Evolutionary conservation across 2,329 filamentous ascomycete species (phyloP).

Genomic region (Xylaria hypoxylon): DNA sequence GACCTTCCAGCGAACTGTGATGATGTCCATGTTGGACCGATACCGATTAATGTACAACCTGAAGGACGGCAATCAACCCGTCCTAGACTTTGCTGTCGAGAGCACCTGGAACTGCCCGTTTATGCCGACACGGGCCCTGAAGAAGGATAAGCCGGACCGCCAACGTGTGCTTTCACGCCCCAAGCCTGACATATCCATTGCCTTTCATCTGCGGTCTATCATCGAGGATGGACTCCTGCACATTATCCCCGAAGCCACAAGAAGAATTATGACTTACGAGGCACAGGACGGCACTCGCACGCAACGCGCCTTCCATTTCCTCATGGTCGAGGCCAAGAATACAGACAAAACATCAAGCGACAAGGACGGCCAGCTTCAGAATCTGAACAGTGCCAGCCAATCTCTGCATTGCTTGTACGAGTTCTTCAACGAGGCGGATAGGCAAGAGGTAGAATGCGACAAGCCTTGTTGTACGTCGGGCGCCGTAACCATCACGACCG

Average conservation of each 20-base stretch:
- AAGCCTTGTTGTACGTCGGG: slow-evolving; percentile 16
- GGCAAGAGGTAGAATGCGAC: slow-evolving; percentile 11
- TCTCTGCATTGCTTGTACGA: slow-evolving; percentile 22
- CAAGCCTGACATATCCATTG: slow-evolving; percentile 12
- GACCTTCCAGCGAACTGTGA: slow-evolving; percentile 20
- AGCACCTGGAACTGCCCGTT: slow-evolving; percentile 13
- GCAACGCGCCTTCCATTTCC: slow-evolving; percentile 20
- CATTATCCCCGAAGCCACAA: slow-evolving; percentile 15
- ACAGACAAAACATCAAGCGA: background rate
- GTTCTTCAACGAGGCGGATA: slow-evolving; percentile 23
- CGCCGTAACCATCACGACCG: background rate
- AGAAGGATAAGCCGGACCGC: background rate
- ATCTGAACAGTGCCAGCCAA: slow-evolving; percentile 18
- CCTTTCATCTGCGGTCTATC: slow-evolving; percentile 15
- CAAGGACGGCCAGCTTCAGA: background rate
- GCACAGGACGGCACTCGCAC: background rate
- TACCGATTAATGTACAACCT: slow-evolving; percentile 14
- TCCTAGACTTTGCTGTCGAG: slow-evolving; percentile 18
- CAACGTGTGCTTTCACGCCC: slow-evolving; percentile 8
- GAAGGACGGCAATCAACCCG: background rate
- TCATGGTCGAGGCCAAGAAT: slow-evolving; percentile 9
- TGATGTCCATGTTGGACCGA: slow-evolving; percentile 23
- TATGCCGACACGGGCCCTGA: slow-evolving; percentile 17
- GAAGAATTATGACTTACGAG: slow-evolving; percentile 21
- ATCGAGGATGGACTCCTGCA: background rate